These are phyloP conservation scores for Hypoxylon intermedium DNA, from an alignment of 495 filamentous ascomycete genomes.

Conservation along the genomic window DNA sequence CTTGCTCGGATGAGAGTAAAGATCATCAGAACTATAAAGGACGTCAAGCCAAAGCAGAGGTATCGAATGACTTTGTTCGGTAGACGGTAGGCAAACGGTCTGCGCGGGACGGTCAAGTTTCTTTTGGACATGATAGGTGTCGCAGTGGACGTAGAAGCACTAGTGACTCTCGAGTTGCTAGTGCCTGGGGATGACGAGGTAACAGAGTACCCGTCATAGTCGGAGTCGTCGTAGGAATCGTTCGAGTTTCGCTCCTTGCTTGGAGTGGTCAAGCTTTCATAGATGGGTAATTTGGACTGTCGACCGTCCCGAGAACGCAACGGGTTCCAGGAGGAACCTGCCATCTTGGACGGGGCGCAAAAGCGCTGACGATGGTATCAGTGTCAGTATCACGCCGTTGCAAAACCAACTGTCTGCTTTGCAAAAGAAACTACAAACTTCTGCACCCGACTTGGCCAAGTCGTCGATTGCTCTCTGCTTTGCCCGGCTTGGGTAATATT, in stretches of 20 bases:
- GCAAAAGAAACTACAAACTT: conserved; percentile 16
- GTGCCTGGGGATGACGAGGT: conserved; percentile 52
- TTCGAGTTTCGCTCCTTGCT: conserved; percentile 55
- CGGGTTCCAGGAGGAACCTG: conserved; percentile 35
- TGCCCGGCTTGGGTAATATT: conserved; percentile 15
- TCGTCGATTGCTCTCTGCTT: background rate
- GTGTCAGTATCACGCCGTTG: conserved; percentile 9
- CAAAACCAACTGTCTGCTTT: background rate
- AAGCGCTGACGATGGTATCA: conserved; percentile 2
- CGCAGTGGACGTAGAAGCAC: conserved; percentile 56
- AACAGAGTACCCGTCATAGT: conserved; percentile 53
- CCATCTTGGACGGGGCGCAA: conserved; percentile 36
- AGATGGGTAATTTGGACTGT: conserved; percentile 51
- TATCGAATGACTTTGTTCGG: conserved; percentile 72
- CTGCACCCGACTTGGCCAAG: conserved; percentile 10
- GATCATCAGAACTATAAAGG: conserved; percentile 74
- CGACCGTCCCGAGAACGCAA: conserved; percentile 46
- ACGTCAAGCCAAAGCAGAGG: conserved; percentile 72
- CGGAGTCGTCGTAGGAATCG: conserved; percentile 50
- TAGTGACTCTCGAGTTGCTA: conserved; percentile 56
- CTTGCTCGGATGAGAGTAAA: conserved; percentile 73
- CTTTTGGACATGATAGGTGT: conserved; percentile 63
- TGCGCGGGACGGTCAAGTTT: conserved; percentile 45
- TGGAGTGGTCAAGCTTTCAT: conserved; percentile 45
- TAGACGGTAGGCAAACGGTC: conserved; percentile 62